Conservation (phyloP, 176 grass and related monocot species). For the Themeda triandra region DNA sequence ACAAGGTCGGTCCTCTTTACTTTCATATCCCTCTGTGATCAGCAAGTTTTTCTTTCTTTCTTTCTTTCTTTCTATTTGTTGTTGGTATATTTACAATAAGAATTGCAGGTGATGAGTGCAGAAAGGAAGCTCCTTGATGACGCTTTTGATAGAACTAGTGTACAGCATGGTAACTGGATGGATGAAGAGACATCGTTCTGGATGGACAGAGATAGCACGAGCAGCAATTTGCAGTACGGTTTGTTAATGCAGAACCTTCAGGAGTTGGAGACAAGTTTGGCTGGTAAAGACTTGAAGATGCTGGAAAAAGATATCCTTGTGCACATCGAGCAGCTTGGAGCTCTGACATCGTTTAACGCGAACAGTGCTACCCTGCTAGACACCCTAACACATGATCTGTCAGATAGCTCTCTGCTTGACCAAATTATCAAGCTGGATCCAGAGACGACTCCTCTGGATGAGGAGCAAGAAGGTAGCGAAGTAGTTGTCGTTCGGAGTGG, state of each 20-base stretch:
- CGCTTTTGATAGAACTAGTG: conserved; percentile 8
- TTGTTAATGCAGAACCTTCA: conserved; percentile 76
- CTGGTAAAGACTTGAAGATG: conserved; percentile 34
- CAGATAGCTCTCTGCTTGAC: background rate
- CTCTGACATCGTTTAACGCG: conserved; percentile 47
- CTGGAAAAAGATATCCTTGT: conserved; percentile 65
- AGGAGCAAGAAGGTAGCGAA: background rate
- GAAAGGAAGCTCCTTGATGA: conserved; percentile 22
- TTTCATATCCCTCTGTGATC: background rate
- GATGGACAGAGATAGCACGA: conserved; percentile 28
- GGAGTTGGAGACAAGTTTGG: conserved; percentile 57
- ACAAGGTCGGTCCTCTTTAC: background rate
- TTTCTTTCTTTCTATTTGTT: background rate
- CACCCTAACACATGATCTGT: conserved; percentile 11
- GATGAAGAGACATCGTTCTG: conserved; percentile 24
- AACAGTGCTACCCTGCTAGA: conserved; percentile 14
- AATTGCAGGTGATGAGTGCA: conserved; percentile 17
- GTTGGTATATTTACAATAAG: background rate
- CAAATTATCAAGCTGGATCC: background rate
- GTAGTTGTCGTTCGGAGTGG: conserved; percentile 38
- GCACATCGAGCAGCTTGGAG: conserved; percentile 61
- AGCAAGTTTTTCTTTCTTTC: background rate
- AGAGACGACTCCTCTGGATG: conserved; percentile 2
- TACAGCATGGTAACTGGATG: background rate
- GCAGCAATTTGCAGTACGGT: conserved; percentile 31